Base-by-base conservation (phyloP, 164 flowering plant genomes). In the Warburgia ugandensis region DNA sequence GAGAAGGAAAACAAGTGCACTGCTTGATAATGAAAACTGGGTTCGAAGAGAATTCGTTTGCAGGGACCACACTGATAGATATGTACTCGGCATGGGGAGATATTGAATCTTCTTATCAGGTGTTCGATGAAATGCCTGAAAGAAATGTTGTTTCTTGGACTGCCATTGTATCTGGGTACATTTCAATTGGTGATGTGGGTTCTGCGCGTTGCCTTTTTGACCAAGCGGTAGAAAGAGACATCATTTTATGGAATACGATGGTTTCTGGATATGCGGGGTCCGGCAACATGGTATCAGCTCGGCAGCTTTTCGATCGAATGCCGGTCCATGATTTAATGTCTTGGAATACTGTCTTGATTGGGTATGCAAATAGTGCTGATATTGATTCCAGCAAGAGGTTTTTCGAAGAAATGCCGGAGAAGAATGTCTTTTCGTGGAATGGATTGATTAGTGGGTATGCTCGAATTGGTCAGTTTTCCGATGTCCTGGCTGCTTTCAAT, bases 81-180 rank as follows among this genome's bases (percentile, higher is more conserved):
- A 42, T 86, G 68, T 86, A 86, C 50, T 63, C 80, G 1, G 40
- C 58, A 17, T 57, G 63, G 43, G 61, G 76, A 11, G 65, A 4
- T 16, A 60, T 70, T 61, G 61, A 31, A 12, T 59, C 40, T 13
- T 85, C 95, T 29, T 54, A 65, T 50, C 50, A 49, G 45, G 72
- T 73, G 58, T 86, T 86, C 45, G 41, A 21, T n/a, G 87, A 74
- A 52, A 78, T 86, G 83, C 55, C 65, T 6, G 51, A 45, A 29
- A 80, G 70, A 57, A 79, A 83, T 72, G 77, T 83, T 7, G 75
- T 80, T 50, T 70, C 79, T 2, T 80, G 88, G 84, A 86, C 95
- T 48, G 45, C 80, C 1, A 77, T 86, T 64, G 66, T 86, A 1
- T 23, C 52, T 22, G 84, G 67, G 2, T 79, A 69, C 50, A 65